Conservation (phyloP, 2,329 filamentous ascomycete genomes). For the Phaeosphaeriaceae sp. region DNA sequence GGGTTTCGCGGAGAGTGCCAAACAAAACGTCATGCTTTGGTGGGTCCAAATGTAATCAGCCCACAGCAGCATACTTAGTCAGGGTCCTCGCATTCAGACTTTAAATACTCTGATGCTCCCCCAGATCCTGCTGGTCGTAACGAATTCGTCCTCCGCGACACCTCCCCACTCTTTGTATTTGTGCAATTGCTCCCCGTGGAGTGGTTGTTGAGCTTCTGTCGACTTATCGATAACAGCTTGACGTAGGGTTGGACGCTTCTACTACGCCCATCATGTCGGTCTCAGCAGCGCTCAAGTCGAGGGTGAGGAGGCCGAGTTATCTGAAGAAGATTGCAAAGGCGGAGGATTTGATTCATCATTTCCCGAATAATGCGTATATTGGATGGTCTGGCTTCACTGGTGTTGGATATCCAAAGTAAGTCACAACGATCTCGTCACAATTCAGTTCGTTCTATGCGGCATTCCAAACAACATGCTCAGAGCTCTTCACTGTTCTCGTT, state of each 20-base stretch:
- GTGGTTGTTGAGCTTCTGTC: neutral
- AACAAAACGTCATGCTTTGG: slow-evolving; percentile 19
- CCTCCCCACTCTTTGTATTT: slow-evolving; percentile 16
- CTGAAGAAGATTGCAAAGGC: slow-evolving; percentile 80
- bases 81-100: slow-evolving; percentile 5
- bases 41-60: slow-evolving; percentile 18
- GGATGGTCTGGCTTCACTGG: slow-evolving; percentile 93
- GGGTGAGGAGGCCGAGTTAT: slow-evolving; percentile 77
- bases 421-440: slow-evolving; percentile 13
- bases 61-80: slow-evolving; percentile 17
- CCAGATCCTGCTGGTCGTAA: slow-evolving; percentile 2
- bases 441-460: neutral
- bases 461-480: neutral
- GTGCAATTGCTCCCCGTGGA: neutral
- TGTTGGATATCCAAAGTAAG: slow-evolving; percentile 86
- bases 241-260: neutral
- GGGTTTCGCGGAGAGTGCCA: slow-evolving; percentile 8
- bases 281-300: slow-evolving; percentile 77
- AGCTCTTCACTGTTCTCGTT: neutral
- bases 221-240: slow-evolving; percentile 19
- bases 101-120: slow-evolving; percentile 12
- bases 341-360: slow-evolving; percentile 79
- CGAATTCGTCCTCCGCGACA: slow-evolving; percentile 8
- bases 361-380: slow-evolving; percentile 84
- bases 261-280: slow-evolving; percentile 54